Evolutionary conservation across 108 stramenopile genomes (phyloP), one percentile per base, ranked within the genome.

Genomic region (Mediolabrus comicus): DNA sequence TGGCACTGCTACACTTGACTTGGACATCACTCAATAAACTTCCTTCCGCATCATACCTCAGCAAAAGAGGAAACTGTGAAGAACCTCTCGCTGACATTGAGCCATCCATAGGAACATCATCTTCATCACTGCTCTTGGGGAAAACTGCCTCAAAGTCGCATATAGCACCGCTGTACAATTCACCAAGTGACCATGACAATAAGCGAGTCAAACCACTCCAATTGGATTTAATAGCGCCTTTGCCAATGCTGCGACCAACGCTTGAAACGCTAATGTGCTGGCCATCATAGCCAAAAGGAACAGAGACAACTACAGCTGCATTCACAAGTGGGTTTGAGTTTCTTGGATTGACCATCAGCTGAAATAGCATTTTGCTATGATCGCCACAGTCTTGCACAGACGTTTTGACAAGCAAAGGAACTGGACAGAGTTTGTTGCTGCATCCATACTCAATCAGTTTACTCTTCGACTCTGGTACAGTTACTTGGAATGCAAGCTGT

Each of bases 91-190:
- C 36, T 38, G 36, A 13, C 2, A 11, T 13, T 17, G n/a, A 29
- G 33, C 19, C 63, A 16, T 51, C 27, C 13, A 19, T 31, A 34
- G 4, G 36, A 22, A 9, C 31, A 24, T 62, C 61, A 27, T 27
- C 61, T 27, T 41, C 25, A 0, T 25, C n/a, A 7, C 25, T 43
- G 16, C 2, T 32, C 3, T 29, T 3, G 9, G 51, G 63, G 26
- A 64, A 51, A 3, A 64, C 16, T 32, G 63, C 63, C 63, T 64
- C 63, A 32, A 64, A 64, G 17, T 64, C 63, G 32, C 51, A 64
- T 12, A 64, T 52, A 16, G 63, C 63, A 17, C 63, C 63, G 32
- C 51, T 53, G 46, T 64, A 28, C 63, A 64, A 53, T 29, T 64
- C 49, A 6, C 63, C 49, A 46, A 64, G 19, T 30, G 30, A 29